Evolutionary conservation across 176 grass and related monocot genomes (phyloP).

Genomic region (Melocanna baccifera): DNA sequence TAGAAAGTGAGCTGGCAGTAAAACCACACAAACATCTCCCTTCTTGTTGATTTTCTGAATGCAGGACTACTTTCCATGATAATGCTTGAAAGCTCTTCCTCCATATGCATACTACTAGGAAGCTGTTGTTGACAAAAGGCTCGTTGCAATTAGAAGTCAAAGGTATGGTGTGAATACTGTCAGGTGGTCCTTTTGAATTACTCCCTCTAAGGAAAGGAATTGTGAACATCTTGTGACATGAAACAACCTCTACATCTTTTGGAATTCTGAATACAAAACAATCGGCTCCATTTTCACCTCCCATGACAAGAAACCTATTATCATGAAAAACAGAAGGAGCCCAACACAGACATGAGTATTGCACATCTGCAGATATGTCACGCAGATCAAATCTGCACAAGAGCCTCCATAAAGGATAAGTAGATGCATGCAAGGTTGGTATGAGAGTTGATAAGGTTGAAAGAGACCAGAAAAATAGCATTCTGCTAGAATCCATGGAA

Average conservation of each 20-base stretch:
- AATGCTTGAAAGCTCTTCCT: slow-evolving; percentile 53
- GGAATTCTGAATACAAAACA: slow-evolving; percentile 63
- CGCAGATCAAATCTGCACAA: slow-evolving; percentile 55
- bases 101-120: slow-evolving; percentile 77
- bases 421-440: slow-evolving; percentile 43
- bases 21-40: slow-evolving; percentile 35
- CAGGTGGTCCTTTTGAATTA: slow-evolving; percentile 49
- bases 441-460: slow-evolving; percentile 65
- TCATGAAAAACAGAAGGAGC: slow-evolving; percentile 60
- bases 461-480: slow-evolving; percentile 84
- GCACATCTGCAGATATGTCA: slow-evolving; percentile 42
- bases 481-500: slow-evolving; percentile 77
- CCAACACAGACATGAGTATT: slow-evolving; percentile 84
- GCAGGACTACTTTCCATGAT: slow-evolving; percentile 72
- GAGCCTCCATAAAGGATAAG: slow-evolving; percentile 70
- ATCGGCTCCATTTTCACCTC: slow-evolving; percentile 67
- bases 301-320: slow-evolving; percentile 73
- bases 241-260: slow-evolving; percentile 42
- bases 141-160: slow-evolving; percentile 48
- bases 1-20: slow-evolving; percentile 37
- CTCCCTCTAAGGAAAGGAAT: slow-evolving; percentile 48
- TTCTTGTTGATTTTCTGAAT: slow-evolving; percentile 41
- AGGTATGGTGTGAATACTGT: slow-evolving; percentile 74
- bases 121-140: slow-evolving; percentile 52
- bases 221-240: slow-evolving; percentile 63